These are phyloP conservation scores for Penicillium janthinellum DNA, from an alignment of 2,329 filamentous ascomycete species.

Conservation along the genomic window DNA sequence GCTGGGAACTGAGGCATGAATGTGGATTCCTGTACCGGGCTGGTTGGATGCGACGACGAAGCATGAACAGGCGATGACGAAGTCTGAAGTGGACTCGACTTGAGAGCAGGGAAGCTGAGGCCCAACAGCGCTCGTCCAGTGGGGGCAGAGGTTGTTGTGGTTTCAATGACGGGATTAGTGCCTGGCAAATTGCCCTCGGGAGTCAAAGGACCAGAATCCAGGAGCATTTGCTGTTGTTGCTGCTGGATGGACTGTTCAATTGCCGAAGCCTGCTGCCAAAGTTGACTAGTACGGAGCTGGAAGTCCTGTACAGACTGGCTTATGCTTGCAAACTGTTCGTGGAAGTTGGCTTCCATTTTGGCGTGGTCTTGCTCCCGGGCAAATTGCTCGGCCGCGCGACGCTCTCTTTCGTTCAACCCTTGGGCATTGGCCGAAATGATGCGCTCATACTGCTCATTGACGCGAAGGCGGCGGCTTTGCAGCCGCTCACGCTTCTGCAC, in stretches of 20 bases:
- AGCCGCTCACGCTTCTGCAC: conserved; percentile 63
- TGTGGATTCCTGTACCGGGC: conserved; percentile 34
- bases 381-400: conserved; percentile 50
- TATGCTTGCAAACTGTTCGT: conserved; percentile 47
- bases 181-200: conserved; percentile 63
- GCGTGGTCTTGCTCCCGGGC: conserved; percentile 50
- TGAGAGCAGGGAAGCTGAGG: conserved; percentile 38
- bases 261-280: conserved; percentile 47
- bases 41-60: conserved; percentile 37
- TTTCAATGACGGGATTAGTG: conserved; percentile 46
- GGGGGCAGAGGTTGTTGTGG: conserved; percentile 31
- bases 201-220: conserved; percentile 52
- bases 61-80: conserved; percentile 38
- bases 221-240: conserved; percentile 48
- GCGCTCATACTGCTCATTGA: conserved; percentile 64
- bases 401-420: conserved; percentile 57
- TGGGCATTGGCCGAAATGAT: conserved; percentile 61
- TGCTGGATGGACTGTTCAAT: conserved; percentile 49
- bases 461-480: conserved; percentile 57
- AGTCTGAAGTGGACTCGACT: conserved; percentile 39
- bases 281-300: conserved; percentile 45
- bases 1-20: conserved; percentile 35
- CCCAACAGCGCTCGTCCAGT: conserved; percentile 38
- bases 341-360: conserved; percentile 46
- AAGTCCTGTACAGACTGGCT: conserved; percentile 47